Percentiles rank a stretch among this genome's conserved stretches.
Evolutionary conservation across 2,329 filamentous ascomycete species (phyloP).

Genomic region (Neofusicoccum cordaticola): DNA sequence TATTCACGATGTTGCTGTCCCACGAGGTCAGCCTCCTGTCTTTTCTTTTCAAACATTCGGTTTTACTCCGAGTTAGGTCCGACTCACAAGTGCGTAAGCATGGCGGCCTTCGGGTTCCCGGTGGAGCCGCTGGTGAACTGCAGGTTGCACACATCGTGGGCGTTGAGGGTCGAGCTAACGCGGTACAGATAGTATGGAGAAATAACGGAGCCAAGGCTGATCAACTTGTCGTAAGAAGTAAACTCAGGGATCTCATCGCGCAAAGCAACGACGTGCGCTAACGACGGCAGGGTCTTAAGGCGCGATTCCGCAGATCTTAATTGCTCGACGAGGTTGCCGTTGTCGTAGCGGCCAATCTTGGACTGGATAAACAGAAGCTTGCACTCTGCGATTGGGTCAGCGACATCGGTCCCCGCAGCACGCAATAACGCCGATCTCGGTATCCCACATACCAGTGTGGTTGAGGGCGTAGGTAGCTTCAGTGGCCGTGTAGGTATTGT

Average conservation of each 20-base stretch:
- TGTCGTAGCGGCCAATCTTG: conserved; percentile 64
- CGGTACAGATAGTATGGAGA: conserved; percentile 19
- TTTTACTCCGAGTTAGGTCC: too few species aligned
- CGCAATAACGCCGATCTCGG: background rate
- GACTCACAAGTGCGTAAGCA: conserved; percentile 38
- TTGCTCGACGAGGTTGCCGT: conserved; percentile 54
- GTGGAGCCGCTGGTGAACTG: conserved; percentile 41
- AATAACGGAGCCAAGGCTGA: conserved; percentile 35
- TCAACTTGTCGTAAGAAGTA: conserved; percentile 58
- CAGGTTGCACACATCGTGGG: conserved; percentile 32
- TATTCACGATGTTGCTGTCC: conserved; percentile 38
- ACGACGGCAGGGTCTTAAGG: conserved; percentile 25
- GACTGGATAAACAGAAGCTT: conserved; percentile 71
- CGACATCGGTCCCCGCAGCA: background rate
- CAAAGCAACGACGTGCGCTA: conserved; percentile 28
- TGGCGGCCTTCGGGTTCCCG: conserved; percentile 37
- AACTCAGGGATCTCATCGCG: conserved; percentile 44
- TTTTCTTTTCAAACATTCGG: background rate
- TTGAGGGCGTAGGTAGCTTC: conserved; percentile 70
- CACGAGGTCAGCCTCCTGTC: background rate
- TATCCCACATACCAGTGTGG: conserved; percentile 58
- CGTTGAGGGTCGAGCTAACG: conserved; percentile 14
- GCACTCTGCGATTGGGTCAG: conserved; percentile 52
- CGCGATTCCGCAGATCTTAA: conserved; percentile 25
- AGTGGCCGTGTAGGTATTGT: conserved; percentile 75